A percentile compares a stretch with the other conserved stretches of the same genome.
Evolutionary conservation across 1,284 basidiomycete species (phyloP).

Genomic region (Naganishia sp.): DNA sequence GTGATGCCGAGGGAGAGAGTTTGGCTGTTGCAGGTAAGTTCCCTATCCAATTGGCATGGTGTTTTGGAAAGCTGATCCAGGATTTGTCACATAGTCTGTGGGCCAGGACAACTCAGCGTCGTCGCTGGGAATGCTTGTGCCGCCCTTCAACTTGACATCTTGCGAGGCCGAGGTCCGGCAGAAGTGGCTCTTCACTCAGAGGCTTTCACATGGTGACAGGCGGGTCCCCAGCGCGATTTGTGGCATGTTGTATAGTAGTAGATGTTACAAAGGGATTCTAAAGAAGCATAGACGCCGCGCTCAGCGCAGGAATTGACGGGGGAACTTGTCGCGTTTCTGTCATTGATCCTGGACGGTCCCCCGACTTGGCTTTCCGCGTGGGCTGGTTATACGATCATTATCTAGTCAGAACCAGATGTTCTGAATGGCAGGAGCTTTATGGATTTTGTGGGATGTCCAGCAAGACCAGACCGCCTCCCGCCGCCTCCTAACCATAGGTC

Average conservation of each 20-base stretch:
- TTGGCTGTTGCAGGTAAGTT: conserved; percentile 22
- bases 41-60: not conserved
- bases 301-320: no score
- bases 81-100: conserved; percentile 10
- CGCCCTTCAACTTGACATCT: conserved; percentile 12
- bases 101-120: conserved; percentile 12
- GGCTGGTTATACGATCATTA: no score
- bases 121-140: conserved; percentile 14
- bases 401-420: no score
- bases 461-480: no score
- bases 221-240: no score
- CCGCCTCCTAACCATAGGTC: no score
- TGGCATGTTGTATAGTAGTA: not conserved
- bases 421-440: no score
- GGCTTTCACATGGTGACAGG: conserved; percentile 15
- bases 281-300: no score
- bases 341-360: no score
- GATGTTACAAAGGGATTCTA: conserved; percentile 7
- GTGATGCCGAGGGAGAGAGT: conserved; percentile 4
- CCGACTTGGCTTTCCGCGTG: no score
- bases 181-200: conserved; percentile 21
- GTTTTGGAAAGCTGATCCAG: not conserved
- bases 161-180: conserved; percentile 5
- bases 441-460: no score
- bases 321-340: no score